A percentile compares a stretch with the other conserved stretches of the same genome.
Conservation (phyloP, 768 basidiomycete genomes). For the Cubamyces sp. region DNA sequence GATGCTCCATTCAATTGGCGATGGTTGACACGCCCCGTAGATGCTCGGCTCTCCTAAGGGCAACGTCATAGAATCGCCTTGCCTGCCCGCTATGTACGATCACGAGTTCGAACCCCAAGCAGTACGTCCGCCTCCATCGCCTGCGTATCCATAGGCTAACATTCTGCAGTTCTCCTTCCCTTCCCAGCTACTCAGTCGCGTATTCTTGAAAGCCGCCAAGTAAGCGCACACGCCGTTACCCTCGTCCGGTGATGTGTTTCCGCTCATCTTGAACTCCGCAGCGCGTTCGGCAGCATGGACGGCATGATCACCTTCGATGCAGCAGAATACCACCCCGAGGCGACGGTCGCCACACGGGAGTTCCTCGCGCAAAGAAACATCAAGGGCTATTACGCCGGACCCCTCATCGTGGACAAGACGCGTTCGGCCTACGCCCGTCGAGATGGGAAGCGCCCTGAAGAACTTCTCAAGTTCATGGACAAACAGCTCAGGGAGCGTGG, state of each 20-base stretch:
- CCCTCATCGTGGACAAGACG: conserved; percentile 8
- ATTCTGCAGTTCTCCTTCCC: background rate
- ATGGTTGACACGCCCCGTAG: background rate
- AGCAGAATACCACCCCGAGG: conserved; percentile 16
- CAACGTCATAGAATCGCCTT: conserved; percentile 15
- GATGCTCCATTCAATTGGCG: too few relatives aligned
- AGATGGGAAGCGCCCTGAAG: background rate
- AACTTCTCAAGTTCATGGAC: conserved; percentile 25
- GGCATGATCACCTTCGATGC: conserved; percentile 13
- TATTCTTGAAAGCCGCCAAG: background rate
- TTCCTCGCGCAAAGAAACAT: conserved; percentile 12
- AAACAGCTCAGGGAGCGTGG: background rate
- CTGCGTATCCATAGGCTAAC: too few relatives aligned
- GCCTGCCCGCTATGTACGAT: conserved; percentile 29
- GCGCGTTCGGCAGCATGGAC: background rate
- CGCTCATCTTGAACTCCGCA: background rate
- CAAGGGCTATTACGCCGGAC: conserved; percentile 19
- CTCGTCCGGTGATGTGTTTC: background rate
- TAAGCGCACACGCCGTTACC: background rate
- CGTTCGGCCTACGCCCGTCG: too few relatives aligned
- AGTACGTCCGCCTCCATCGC: conserved; percentile 3
- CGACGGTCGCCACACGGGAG: background rate
- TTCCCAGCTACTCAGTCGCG: background rate
- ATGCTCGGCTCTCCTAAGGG: background rate
- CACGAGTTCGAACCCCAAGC: conserved; percentile 26